Evolutionary conservation across 495 filamentous ascomycete genomes (phyloP), one percentile per base, ranked within the genome.

Genomic region (Friedmanniomyces endolithicus): DNA sequence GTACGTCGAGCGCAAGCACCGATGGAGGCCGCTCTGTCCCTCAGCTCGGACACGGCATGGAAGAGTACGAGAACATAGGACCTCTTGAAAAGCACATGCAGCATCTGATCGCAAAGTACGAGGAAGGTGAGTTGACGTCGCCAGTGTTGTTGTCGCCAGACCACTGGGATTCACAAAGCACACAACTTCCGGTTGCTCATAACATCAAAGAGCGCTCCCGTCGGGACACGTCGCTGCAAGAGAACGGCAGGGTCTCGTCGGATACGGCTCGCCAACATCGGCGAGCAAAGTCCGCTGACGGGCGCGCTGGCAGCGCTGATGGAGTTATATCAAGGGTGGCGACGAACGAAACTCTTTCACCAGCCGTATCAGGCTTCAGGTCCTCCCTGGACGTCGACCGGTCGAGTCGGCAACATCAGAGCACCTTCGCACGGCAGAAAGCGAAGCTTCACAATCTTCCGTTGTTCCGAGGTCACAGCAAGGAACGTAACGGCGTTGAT

Each of bases 31-130:
- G 56, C 17, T 16, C 14, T 4, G 11, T 33, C 17, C 25, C 53
- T 12, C 19, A 12, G 11, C 22, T 35, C 3, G 27, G 14, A 27
- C 19, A 59, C 24, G 52, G 29, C 23, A 62, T 64, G 3, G 70
- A 72, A 0, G 74, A 67, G 57, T 46, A 48, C 12, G 55, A 65
- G 22, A 69, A 75, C 33, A 78, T 68, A 54, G 78, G 78, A 27
- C 72, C 83, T 14, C 67, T 87, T 7, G 80, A 81, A 53, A 82
- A 79, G 60, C 82, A 84, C 56, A 82, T 87, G 78, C 72, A 75
- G 58, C 73, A 79, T n/a, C 46, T 64, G 49, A 62, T 62, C 23
- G 59, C 49, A 1, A 54, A 55, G 33, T 56, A 62, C n/a, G 55
- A 57, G 20, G 33, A 43, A 2, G 55, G 50, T 16, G 50, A 62